Evolutionary conservation across 305 asterid species (phyloP), one percentile per base, ranked within the genome.

Genomic region (Andrographis paniculata): DNA sequence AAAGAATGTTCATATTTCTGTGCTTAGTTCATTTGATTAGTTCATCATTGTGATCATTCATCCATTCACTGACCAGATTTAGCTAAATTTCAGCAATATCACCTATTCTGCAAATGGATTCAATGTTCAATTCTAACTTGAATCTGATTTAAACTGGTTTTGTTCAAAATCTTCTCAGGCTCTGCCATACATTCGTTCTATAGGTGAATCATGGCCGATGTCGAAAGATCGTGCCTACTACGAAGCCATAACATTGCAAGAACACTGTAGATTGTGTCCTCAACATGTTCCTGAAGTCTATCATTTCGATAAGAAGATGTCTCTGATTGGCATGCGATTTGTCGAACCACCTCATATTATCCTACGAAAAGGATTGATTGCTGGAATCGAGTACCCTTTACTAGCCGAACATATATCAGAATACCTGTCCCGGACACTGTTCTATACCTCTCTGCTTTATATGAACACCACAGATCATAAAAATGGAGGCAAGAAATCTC

Each of bases 201-300:
- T 91, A 1, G 99, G 99, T 30, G 96, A 91, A 54, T 83, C 95
- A 30, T 87, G 95, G 93, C 96, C 96, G 17, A 78, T 91, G 99
- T 39, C 94, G 4, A 91, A 87, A 58, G 99, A 91, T 37, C 93
- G 99, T 31, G 80, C 96, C 36, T 83, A 83, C 70, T 91, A 83
- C 57, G 99, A 91, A 75, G 55, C 76, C 12, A 55, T 68, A 17
- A 50, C 82, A 16, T 58, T 87, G 27, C 81, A 68, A 58, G 93
- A 81, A 63, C 87, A 87, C 3, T 78, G 77, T 4, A 81, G 87
- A 14, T 65, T 80, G 71, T 75, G 82, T 60, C 95, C 94, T 6
- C 80, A 72, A 49, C 82, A 77, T 54, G 89, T 82, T 67, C 99
- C 96, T n/a, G 87, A 80, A 65, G 94, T 91, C 56, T 91, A 91